These are phyloP conservation scores for Porogramme epimiltina DNA, from an alignment of 1,284 basidiomycete species.

Conservation along the genomic window DNA sequence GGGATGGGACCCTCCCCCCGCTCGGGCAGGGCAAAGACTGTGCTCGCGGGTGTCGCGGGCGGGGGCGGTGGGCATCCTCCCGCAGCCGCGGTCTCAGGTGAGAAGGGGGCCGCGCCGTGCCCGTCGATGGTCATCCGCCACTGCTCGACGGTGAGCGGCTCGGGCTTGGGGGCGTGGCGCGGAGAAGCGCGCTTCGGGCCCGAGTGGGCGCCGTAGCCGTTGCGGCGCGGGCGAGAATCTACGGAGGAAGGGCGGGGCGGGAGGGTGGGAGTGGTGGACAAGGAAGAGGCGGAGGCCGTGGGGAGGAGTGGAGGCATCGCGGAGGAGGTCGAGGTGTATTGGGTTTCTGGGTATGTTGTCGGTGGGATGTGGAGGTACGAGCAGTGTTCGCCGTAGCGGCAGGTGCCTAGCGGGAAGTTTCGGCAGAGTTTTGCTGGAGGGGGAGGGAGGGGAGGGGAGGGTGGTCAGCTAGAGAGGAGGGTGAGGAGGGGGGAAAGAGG, in stretches of 20 bases:
- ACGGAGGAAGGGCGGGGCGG: no score
- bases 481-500: neutral
- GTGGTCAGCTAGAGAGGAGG: neutral
- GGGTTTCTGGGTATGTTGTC: conserved; percentile 5
- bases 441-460: neutral
- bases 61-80: neutral
- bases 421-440: conserved; percentile 31
- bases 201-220: no score
- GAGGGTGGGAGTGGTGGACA: neutral
- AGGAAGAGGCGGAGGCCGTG: neutral
- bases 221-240: no score
- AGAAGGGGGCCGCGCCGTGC: no score
- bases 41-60: neutral
- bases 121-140: no score
- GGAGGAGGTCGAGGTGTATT: conserved; percentile 3
- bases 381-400: conserved; percentile 30
- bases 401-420: conserved; percentile 30
- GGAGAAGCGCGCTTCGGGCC: no score
- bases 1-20: no score
- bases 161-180: no score
- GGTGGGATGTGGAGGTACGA: conserved; percentile 26
- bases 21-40: no score
- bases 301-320: conserved; percentile 9
- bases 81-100: no score
- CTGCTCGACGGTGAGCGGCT: no score